Conservation (phyloP, 208 protist species). For the Trypanosoma scelopori region DNA sequence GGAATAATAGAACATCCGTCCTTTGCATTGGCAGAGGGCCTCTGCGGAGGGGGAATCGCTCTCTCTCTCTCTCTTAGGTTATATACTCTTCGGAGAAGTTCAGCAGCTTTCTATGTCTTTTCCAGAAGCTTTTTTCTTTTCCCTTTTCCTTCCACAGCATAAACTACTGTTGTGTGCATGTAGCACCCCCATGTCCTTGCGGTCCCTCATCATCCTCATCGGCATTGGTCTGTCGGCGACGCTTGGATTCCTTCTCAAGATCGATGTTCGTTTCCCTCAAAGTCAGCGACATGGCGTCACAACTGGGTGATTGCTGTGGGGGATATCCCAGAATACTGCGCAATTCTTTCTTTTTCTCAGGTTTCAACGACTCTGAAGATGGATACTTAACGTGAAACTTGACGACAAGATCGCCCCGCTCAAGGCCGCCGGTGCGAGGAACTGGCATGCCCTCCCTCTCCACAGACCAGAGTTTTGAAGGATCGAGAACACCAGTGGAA, state of each 20-base stretch:
- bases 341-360: conserved; percentile 37
- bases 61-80: not conserved
- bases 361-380: conserved; percentile 9
- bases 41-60: not conserved
- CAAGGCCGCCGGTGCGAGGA: conserved; percentile 82
- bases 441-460: conserved; percentile 93
- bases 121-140: conserved; percentile 8
- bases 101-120: conserved; percentile 12
- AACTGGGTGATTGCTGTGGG: conserved; percentile 27
- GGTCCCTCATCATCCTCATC: conserved; percentile 60
- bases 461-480: conserved; percentile 80
- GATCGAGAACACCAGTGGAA: conserved; percentile 80
- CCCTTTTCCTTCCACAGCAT: conserved; percentile 1
- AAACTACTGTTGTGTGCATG: conserved; percentile 76
- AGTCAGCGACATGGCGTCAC: conserved; percentile 50
- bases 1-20: conserved; percentile 1
- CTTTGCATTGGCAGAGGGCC: not conserved
- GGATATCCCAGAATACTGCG: conserved; percentile 82
- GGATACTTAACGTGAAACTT: conserved; percentile 92
- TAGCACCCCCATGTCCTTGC: conserved; percentile 54
- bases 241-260: conserved; percentile 75
- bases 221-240: conserved; percentile 49
- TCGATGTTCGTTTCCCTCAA: conserved; percentile 72
- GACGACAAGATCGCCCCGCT: conserved; percentile 90
- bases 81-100: not conserved